Base-by-base conservation (phyloP, 768 basidiomycete genomes). In the Serendipita indica region DNA sequence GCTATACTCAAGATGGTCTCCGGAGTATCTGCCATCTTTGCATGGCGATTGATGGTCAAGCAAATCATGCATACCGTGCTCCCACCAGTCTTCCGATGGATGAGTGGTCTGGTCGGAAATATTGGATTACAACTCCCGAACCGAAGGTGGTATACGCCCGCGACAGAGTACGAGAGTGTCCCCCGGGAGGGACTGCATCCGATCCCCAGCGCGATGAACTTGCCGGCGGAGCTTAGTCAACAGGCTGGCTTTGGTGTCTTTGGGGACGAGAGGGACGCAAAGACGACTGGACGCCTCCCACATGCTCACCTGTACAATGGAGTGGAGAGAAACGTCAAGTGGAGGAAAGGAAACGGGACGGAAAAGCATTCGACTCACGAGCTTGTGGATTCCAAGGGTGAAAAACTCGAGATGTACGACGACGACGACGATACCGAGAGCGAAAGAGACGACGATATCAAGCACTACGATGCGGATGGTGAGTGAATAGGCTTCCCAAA, bases 391-490 rank as follows among this genome's bases (percentile, higher is more conserved):
- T 71, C 60, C 18, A 58, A 65, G 61, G 58, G 65, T 61, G 62
- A 57, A 65, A 58, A 34, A 25, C 20, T 45, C n/a, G 62, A 64
- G 34, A 27, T 13, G 33, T 30, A 28, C 4, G 27, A 34, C 41
- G 62, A 58, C 27, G 3, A 59, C 33, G 58, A 46, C 34, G 52
- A 60, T 32, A 34, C 33, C 58, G 43, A 54, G 25, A n/a, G 13
- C 61, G 65, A 66, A 20, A 63, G 65, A 1, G 61, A 67, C 22
- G 52, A 30, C 32, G 66, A 69, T 16, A 63, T 54, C 34, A 86
- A 81, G 60, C 87, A 86, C 70, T 89, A 89, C 64, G 89, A 90
- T 71, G 88, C 85, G 12, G 87, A 88, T 69, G 89, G 89, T 88
- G 59, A 62, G 80, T 22, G 57, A 1, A 2, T 49, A 3, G 3